Percentiles rank a stretch among this genome's conserved stretches.
These are phyloP conservation scores for Prunus salicina DNA, from an alignment of 306 rosid genomes.

Conservation along the genomic window DNA sequence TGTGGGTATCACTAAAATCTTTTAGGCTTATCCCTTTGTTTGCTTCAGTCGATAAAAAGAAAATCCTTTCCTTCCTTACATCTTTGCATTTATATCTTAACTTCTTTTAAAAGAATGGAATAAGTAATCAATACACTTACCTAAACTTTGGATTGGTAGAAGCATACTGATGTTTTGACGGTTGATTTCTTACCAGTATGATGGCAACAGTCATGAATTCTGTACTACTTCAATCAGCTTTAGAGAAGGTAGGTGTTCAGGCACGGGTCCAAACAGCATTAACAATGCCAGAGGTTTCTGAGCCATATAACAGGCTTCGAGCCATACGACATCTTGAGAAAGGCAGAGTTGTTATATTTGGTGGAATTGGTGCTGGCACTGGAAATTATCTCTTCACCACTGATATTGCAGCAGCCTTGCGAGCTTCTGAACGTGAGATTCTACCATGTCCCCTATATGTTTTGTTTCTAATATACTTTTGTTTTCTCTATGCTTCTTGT, in stretches of 20 bases:
- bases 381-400: conserved; percentile 56
- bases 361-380: conserved; percentile 54
- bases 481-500: not conserved
- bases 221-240: conserved; percentile 58
- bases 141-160: not conserved
- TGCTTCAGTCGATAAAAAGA: not conserved
- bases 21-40: not conserved
- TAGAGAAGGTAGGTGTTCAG: conserved; percentile 70
- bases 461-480: not conserved
- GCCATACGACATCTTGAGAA: conserved; percentile 76
- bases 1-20: not conserved
- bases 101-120: not conserved
- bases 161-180: conserved; percentile 16
- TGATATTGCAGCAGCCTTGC: conserved; percentile 58
- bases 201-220: conserved; percentile 74
- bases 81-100: not conserved
- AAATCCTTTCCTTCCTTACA: not conserved
- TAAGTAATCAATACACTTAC: not conserved
- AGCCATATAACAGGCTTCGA: conserved; percentile 62
- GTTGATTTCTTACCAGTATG: conserved; percentile 37
- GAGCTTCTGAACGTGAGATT: conserved; percentile 57
- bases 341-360: conserved; percentile 71
- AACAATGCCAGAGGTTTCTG: conserved; percentile 57
- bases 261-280: conserved; percentile 56
- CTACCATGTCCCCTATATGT: not conserved